These are phyloP conservation scores for Jacaranda copaia DNA, from an alignment of 257 asterid species.

Conservation along the genomic window DNA sequence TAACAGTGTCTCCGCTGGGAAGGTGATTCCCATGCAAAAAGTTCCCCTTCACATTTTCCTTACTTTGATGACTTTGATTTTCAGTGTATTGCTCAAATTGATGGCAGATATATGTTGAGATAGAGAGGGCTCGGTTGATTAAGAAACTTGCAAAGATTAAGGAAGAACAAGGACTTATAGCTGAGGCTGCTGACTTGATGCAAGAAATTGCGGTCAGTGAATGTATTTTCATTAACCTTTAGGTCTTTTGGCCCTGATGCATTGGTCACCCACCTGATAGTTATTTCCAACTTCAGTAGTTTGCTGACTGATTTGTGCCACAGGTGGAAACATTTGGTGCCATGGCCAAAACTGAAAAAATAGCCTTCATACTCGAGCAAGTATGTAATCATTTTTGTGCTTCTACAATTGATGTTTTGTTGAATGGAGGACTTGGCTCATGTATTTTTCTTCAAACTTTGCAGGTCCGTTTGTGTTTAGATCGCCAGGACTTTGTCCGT, in stretches of 20 bases:
- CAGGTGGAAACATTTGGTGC: slow-evolving; percentile 99
- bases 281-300: not conserved
- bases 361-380: slow-evolving; percentile 96
- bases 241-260: not conserved
- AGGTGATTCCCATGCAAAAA: slow-evolving; percentile 54
- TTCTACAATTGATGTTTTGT: slow-evolving; percentile 24
- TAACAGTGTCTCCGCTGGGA: slow-evolving; percentile 93
- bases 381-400: slow-evolving; percentile 49
- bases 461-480: slow-evolving; percentile 95
- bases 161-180: slow-evolving; percentile 88
- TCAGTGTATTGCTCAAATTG: not conserved
- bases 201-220: slow-evolving; percentile 97
- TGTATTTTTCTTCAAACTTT: slow-evolving; percentile 32
- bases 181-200: slow-evolving; percentile 98
- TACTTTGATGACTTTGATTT: not conserved
- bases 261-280: too few relatives aligned
- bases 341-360: slow-evolving; percentile 99
- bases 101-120: slow-evolving; percentile 91
- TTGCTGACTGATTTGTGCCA: slow-evolving; percentile 27
- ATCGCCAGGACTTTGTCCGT: slow-evolving; percentile 92
- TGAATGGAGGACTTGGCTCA: slow-evolving; percentile 5
- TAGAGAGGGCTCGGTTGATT: slow-evolving; percentile 94
- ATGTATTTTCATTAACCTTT: not conserved
- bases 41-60: not conserved
- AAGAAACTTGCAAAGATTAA: slow-evolving; percentile 92